A percentile compares a stretch with the other conserved stretches of the same genome.
These are phyloP conservation scores for Zalerion maritima DNA, from an alignment of 495 filamentous ascomycete species.

Conservation along the genomic window DNA sequence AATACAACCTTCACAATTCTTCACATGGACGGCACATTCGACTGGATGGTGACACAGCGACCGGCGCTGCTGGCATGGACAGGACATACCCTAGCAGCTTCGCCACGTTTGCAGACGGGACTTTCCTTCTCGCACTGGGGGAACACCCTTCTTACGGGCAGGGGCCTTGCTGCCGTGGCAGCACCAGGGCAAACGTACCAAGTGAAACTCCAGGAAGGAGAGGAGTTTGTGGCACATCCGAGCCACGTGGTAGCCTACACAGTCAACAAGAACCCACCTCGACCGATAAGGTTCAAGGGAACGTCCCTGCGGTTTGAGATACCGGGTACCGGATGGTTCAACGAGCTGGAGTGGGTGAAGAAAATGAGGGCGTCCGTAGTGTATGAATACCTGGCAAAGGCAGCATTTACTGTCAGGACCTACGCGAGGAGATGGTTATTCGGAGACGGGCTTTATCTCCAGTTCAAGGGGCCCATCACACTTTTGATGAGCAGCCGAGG, in stretches of 20 bases:
- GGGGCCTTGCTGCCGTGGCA: constrained; percentile 71
- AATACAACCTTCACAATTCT: constrained; percentile 73
- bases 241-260: constrained; percentile 85
- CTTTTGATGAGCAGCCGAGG: constrained; percentile 76
- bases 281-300: constrained; percentile 73
- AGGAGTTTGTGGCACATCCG: constrained; percentile 76
- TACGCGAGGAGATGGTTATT: constrained; percentile 70
- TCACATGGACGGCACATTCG: constrained; percentile 81
- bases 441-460: constrained; percentile 84
- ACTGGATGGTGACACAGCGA: constrained; percentile 85
- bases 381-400: constrained; percentile 49
- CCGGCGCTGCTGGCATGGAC: constrained; percentile 88
- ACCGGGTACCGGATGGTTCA: constrained; percentile 43
- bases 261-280: constrained; percentile 53
- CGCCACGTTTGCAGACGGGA: constrained; percentile 56
- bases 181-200: constrained; percentile 81
- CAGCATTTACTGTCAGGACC: constrained; percentile 53
- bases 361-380: constrained; percentile 50
- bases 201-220: constrained; percentile 56
- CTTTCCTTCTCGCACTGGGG: constrained; percentile 84
- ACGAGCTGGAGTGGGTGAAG: constrained; percentile 40
- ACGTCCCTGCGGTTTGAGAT: constrained; percentile 64
- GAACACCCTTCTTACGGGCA: constrained; percentile 69
- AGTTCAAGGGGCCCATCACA: constrained; percentile 73
- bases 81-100: constrained; percentile 66